phyloP scores from a whole-genome alignment of 1,284 basidiomycete species.

The Ganoderma lucidum region DNA sequence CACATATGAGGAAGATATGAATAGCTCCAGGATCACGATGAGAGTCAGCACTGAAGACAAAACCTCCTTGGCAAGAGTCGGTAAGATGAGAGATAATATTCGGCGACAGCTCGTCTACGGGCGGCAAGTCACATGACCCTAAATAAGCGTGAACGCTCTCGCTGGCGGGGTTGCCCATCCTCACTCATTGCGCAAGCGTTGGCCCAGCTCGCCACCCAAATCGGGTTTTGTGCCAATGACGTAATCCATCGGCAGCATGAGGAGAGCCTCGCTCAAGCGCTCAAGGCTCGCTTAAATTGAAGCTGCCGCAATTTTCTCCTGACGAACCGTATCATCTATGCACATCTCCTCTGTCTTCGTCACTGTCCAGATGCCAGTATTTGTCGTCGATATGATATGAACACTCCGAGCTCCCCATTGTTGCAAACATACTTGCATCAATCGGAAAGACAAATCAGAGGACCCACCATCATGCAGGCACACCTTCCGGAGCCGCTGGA shows the following conservation, averaged over 20 bases:
- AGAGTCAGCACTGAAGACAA: no score
- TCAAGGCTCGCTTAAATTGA: no score
- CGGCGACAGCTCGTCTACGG: no score
- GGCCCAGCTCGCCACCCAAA: not conserved
- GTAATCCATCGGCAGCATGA: not conserved
- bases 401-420: not conserved
- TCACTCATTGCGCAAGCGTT: slow-evolving; percentile 25
- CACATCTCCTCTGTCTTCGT: not conserved
- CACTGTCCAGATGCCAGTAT: not conserved
- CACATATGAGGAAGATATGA: no score
- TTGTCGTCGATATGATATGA: not conserved
- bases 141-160: no score
- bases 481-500: not conserved
- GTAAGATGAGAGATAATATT: no score
- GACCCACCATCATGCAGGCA: not conserved
- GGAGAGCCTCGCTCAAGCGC: no score
- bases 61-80: no score
- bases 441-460: not conserved
- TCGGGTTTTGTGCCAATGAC: not conserved
- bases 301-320: not conserved
- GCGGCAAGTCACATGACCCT: no score
- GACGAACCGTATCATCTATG: not conserved
- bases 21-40: no score
- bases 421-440: not conserved
- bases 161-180: no score